Evolutionary conservation across 2,329 filamentous ascomycete genomes (phyloP).

Genomic region (Alternaria tenuissima): DNA sequence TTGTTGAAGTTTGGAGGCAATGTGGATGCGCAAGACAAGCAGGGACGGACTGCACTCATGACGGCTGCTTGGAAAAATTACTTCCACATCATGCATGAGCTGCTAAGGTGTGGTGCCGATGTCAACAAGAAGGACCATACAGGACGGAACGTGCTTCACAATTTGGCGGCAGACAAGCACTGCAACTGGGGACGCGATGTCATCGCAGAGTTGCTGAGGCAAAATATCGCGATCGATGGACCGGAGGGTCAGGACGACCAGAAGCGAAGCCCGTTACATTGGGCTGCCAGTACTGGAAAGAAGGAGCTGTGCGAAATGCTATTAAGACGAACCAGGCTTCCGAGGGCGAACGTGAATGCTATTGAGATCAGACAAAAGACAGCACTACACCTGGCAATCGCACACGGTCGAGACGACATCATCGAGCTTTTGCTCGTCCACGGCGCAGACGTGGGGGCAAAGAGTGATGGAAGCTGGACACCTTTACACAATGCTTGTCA

Average conservation of each 20-base stretch:
- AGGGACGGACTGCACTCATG: constrained; percentile 50
- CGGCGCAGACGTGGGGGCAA: constrained; percentile 44
- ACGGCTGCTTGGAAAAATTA: constrained; percentile 48
- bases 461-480: constrained; percentile 47
- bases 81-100: constrained; percentile 45
- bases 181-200: constrained; percentile 59
- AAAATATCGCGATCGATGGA: constrained; percentile 53
- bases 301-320: constrained; percentile 59
- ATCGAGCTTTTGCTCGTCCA: constrained; percentile 43
- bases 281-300: constrained; percentile 67
- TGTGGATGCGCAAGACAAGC: constrained; percentile 46
- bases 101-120: constrained; percentile 50
- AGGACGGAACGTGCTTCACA: constrained; percentile 47
- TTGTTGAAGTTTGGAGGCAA: constrained; percentile 45
- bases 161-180: constrained; percentile 52
- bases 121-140: constrained; percentile 49
- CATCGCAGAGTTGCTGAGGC: constrained; percentile 52
- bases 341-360: constrained; percentile 45
- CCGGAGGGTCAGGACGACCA: constrained; percentile 53
- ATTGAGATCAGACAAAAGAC: constrained; percentile 48
- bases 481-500: constrained; percentile 48
- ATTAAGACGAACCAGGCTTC: constrained; percentile 43
- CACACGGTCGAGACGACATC: constrained; percentile 48
- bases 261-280: constrained; percentile 64
- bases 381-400: constrained; percentile 45